Conservation (phyloP, 257 asterid species). For the Solanum tacnaense region DNA sequence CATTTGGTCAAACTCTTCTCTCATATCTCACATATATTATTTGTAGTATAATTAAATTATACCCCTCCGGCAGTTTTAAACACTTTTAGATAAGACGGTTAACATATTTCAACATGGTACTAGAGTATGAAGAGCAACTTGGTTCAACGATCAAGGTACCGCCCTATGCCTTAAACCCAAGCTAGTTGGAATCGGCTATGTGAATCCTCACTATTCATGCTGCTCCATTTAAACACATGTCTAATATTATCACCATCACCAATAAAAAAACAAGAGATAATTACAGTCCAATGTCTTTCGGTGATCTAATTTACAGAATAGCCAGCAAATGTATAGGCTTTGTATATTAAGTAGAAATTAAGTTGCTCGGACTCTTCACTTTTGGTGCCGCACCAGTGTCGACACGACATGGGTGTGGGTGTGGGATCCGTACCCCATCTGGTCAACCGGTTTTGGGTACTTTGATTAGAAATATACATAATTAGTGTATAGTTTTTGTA, state of each 20-base stretch:
- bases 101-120: background rate
- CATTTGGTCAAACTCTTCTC: background rate
- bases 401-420: background rate
- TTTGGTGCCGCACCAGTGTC: background rate
- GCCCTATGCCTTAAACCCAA: background rate
- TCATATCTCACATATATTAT: background rate
- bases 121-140: background rate
- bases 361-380: background rate
- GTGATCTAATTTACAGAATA: background rate
- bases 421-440: background rate
- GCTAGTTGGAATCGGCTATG: background rate
- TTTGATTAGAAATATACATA: background rate
- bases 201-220: background rate
- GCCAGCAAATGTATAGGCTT: background rate
- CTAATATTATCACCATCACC: background rate
- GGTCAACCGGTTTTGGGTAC: background rate
- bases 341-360: background rate
- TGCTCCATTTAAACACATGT: background rate
- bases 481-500: background rate
- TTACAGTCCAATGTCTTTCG: background rate
- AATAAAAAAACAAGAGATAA: background rate
- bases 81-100: background rate
- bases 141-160: background rate
- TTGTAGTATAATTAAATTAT: background rate
- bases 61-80: background rate